These are phyloP conservation scores for Aulographum hederae DNA, from an alignment of 2,329 filamentous ascomycete species.

Conservation along the genomic window DNA sequence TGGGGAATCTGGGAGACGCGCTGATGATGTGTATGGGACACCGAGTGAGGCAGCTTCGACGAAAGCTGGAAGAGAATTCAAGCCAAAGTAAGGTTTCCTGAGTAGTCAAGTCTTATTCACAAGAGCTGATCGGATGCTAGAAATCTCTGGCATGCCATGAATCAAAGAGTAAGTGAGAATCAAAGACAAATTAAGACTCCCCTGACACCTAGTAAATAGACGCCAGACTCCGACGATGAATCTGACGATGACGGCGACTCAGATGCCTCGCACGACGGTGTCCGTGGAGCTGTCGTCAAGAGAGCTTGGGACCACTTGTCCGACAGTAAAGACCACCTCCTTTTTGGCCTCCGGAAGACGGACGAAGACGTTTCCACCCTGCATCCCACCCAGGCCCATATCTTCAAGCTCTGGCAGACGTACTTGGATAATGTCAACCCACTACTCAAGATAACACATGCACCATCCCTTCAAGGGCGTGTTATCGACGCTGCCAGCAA, in stretches of 20 bases:
- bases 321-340: conserved; percentile 26
- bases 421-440: conserved; percentile 62
- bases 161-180: conserved; percentile 17
- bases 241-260: conserved; percentile 7
- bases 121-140: too few species aligned
- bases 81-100: too few species aligned
- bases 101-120: too few species aligned
- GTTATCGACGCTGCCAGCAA: conserved; percentile 44
- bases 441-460: conserved; percentile 52
- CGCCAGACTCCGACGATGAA: too few species aligned
- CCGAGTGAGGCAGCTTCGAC: too few species aligned
- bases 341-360: conserved; percentile 30
- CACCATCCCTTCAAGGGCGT: conserved; percentile 47
- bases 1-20: too few species aligned
- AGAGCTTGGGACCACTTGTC: conserved; percentile 27
- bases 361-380: conserved; percentile 26
- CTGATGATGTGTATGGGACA: too few species aligned
- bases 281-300: conserved; percentile 20
- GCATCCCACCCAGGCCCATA: conserved; percentile 46
- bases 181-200: not conserved
- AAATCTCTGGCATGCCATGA: conserved; percentile 28
- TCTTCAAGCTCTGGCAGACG: conserved; percentile 56
- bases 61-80: too few species aligned
- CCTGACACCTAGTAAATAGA: conserved; percentile 11
- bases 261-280: conserved; percentile 14